Base-by-base conservation (phyloP, 2,329 filamentous ascomycete genomes). In the Talaromyces amestolkiae region DNA sequence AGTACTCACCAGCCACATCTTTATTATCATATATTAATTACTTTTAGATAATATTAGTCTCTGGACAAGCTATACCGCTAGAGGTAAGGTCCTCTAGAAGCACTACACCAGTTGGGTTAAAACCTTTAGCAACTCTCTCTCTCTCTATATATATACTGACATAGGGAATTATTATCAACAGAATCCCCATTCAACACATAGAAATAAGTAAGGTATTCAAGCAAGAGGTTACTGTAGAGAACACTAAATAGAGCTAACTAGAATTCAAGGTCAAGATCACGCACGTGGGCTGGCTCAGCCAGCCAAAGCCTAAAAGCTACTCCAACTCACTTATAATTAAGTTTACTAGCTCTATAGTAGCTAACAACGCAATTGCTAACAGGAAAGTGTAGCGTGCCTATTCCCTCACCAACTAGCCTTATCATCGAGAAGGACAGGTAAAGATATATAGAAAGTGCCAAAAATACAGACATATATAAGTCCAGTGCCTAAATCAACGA, bases 381-480 rank as follows among this genome's bases (percentile, higher is more conserved):
- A 35, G 19, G 2, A 43, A 13, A 4, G 3, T 58, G 1, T 58
- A 22, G 54, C n/a, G n/a, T 19, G 13, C 35, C 19, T 6, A 7
- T 8, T 27, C 27, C 3, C 17, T 13, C n/a, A 22, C n/a, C n/a
- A 58, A 13, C 5, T 15, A 10, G 33, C 10, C 19, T 10, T 37
- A 37, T 4, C 13, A 13, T 10, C 7, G 22, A 39, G 33, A 58
- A 5, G n/a, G 11, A 13, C 7, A n/a, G 33, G 13, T 33, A 9
- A 58, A 58, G 17, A 33, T 58, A 11, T 58, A 33, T n/a, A 24
- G 13, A 15, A 58, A 58, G 33, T 58, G 33, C 8, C 11, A 58
- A 15, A 15, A 58, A 3, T 22, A 22, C 2, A 22, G 13, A 4
- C 22, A 58, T 8, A 24, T 51, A 3, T 13, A 51, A 8, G 47